These are phyloP conservation scores for Oryza meyeriana DNA, from an alignment of 176 grass and related monocot genomes.

Conservation along the genomic window DNA sequence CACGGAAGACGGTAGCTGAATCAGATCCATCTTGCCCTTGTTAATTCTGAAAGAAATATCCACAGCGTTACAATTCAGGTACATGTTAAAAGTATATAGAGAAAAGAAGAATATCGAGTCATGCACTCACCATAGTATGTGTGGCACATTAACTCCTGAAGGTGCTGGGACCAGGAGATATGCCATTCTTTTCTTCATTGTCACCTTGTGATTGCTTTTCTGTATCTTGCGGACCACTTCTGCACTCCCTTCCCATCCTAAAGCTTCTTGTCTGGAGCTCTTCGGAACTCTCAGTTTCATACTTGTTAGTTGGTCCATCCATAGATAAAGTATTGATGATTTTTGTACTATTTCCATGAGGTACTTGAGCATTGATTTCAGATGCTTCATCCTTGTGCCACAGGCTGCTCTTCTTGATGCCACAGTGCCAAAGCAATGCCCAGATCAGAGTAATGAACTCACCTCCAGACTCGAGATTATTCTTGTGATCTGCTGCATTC, in stretches of 20 bases:
- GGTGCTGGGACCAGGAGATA: too few species aligned
- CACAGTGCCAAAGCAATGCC: constrained; percentile 20
- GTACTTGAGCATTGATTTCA: background rate
- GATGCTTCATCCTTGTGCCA: background rate
- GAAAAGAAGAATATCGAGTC: too few species aligned
- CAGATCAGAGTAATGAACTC: constrained; percentile 24
- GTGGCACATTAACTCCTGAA: too few species aligned
- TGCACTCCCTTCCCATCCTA: too few species aligned
- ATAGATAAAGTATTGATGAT: background rate
- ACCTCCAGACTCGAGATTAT: background rate
- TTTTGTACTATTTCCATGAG: background rate
- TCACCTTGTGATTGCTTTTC: too few species aligned
- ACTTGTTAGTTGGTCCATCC: background rate
- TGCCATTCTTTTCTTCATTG: too few species aligned
- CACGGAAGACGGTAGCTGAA: background rate
- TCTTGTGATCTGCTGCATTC: background rate
- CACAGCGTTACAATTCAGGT: background rate
- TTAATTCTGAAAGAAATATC: background rate
- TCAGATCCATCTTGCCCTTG: too few species aligned
- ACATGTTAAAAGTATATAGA: too few species aligned
- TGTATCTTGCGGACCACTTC: too few species aligned
- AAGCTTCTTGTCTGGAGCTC: too few species aligned
- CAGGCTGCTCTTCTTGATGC: constrained; percentile 4
- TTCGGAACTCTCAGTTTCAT: background rate
- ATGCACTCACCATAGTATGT: too few species aligned